A percentile compares a stretch with the other conserved stretches of the same genome.
These are phyloP conservation scores for Lactarius tabidus DNA, from an alignment of 768 basidiomycete genomes.

Conservation along the genomic window DNA sequence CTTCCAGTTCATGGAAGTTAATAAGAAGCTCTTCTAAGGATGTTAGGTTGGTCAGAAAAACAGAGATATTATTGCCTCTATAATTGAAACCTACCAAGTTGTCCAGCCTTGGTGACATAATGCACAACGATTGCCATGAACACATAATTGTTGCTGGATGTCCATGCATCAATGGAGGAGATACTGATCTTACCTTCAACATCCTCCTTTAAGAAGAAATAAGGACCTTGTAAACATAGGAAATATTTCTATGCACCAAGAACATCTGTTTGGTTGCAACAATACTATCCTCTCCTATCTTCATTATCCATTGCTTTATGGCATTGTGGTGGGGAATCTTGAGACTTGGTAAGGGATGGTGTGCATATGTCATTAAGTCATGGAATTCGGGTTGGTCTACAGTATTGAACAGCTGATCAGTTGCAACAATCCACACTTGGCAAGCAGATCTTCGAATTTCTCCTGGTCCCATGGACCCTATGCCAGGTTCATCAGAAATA, in stretches of 20 bases:
- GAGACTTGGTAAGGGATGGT: neutral
- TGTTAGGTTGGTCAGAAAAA: too few species aligned
- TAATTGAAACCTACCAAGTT: neutral
- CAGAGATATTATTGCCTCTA: too few species aligned
- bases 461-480: neutral
- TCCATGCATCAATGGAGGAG: neutral
- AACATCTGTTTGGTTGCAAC: neutral
- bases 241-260: neutral
- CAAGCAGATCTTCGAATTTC: neutral
- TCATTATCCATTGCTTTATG: neutral
- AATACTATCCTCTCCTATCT: neutral
- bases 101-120: neutral
- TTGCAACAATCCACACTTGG: conserved; percentile 6
- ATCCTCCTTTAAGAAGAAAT: too few species aligned
- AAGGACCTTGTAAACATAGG: too few species aligned
- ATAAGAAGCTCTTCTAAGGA: too few species aligned
- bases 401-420: too few species aligned
- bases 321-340: neutral
- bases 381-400: neutral
- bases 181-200: neutral
- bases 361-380: neutral
- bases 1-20: too few species aligned
- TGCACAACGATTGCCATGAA: conserved; percentile 5
- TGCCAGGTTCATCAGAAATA: too few species aligned
- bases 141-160: neutral